Evolutionary conservation across 1,284 basidiomycete genomes (phyloP), one percentile per base, ranked within the genome.

Genomic region (Boletellus deceptivus): DNA sequence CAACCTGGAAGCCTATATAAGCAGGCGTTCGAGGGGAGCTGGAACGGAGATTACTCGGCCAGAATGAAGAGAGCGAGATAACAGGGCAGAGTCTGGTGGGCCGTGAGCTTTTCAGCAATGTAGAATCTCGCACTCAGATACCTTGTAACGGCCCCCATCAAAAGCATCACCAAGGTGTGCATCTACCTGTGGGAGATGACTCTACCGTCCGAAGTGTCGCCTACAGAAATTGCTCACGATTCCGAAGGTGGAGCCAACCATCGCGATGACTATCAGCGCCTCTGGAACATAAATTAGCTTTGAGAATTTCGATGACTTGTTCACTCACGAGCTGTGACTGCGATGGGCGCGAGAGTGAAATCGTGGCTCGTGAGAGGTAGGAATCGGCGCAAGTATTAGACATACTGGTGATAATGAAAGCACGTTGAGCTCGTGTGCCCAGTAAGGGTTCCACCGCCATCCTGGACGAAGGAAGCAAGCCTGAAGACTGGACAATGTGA

Each of bases 11-110:
- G 39, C n/a, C 17, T 24, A 34, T 17, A 27, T 52, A 31, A 56
- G 35, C 25, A 43, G 29, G 40, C 29, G 18, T 16, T 16, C 5
- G 27, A 22, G 24, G 2, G 16, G 22, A 13, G n/a, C 35, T 17
- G 22, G 25, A 24, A 49, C 6, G 49, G 17, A 25, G 65, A 78
- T 48, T 65, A 88, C 89, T 89, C 88, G 50, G 85, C 88, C n/a
- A 91, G 73, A 34, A 83, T 81, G 67, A 90, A 91, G 13, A 91
- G 74, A 3, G 86, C 86, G 9, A 91, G 79, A 67, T 90, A 91
- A 66, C 89, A 91, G 56, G 89, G 83, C 55, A 91, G 67, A n/a
- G 89, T 91, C 86, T 91, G 27, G 27, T 16, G 46, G 36, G 38
- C 37, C 18, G 50, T 56, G 47, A 53, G 48, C 41, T 50, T 24